Evolutionary conservation across 371 early-diverging fungal genomes (phyloP), one percentile per base, ranked within the genome.

Genomic region (Rhizopus sp.): DNA sequence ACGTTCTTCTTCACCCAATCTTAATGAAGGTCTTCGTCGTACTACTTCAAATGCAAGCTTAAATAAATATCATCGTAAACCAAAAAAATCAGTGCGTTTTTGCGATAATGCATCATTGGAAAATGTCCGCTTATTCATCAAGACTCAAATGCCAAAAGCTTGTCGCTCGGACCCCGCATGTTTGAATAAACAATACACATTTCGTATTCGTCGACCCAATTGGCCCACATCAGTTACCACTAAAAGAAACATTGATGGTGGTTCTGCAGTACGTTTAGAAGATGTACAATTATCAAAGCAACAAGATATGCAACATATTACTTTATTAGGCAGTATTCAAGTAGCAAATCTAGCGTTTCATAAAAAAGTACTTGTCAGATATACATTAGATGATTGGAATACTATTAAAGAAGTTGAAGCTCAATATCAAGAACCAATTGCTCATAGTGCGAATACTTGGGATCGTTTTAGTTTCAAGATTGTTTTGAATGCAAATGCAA

Each of bases 261-360:
- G n/a, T n/a, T n/a, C n/a, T 35, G 60, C 54, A 30, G 63, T 75
- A n/a, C 62, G 68, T 7, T 49, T 77, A 49, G 72, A 77, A 50
- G 40, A 53, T n/a, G n/a, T n/a, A n/a, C n/a, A n/a, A n/a, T n/a
- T n/a, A n/a, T n/a, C 31, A 5, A 34, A 42, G 3, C 66, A 73
- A 51, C 17, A 64, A 8, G 51, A 62, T n/a, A n/a, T n/a, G n/a
- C n/a, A n/a, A n/a, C n/a, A n/a, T n/a, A n/a, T n/a, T n/a, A n/a
- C n/a, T 7, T 63, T 88, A 50, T 32, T 71, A 32, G 88, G 89
- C 35, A 75, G 75, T 29, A 70, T 87, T 55, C 78, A 82, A 59
- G 92, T 92, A 0, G 84, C 88, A 60, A 93, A 93, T 66, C 53
- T 93, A 10, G 90, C 87, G 0, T 93, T 85, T 65, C 78, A 88